Evolutionary conservation across 2,329 filamentous ascomycete genomes (phyloP).

Genomic region (Fusarium scirpi): DNA sequence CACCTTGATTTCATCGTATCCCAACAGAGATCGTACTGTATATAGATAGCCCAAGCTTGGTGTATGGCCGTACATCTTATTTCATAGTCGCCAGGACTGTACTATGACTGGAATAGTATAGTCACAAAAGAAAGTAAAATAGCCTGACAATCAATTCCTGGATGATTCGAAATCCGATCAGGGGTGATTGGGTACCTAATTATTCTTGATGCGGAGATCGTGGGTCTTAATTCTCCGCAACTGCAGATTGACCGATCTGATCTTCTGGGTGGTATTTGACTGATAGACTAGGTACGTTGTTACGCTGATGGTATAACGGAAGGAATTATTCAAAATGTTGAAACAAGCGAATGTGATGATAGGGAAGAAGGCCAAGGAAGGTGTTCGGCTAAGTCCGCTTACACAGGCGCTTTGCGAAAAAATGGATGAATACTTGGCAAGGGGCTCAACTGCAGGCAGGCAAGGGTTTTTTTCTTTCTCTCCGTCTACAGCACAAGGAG

Average conservation of each 20-base stretch:
- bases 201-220: neutral
- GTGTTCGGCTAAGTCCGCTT: conserved; percentile 28
- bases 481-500: conserved; percentile 1
- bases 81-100: conserved; percentile 14
- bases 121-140: conserved; percentile 17
- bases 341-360: neutral
- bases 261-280: neutral
- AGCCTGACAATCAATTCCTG: conserved; percentile 21
- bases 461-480: neutral
- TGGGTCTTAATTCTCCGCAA: conserved; percentile 21
- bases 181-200: neutral
- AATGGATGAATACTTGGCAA: conserved; percentile 2
- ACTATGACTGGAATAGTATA: conserved; percentile 15
- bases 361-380: conserved; percentile 21
- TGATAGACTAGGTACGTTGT: neutral
- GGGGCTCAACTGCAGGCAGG: conserved; percentile 16
- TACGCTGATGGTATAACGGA: neutral
- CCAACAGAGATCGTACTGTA: conserved; percentile 9
- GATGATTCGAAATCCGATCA: neutral
- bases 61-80: conserved; percentile 12
- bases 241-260: conserved; percentile 8
- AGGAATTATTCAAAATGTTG: neutral
- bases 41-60: neutral
- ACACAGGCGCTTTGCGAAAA: conserved; percentile 18
- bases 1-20: neutral